phyloP scores from a whole-genome alignment of 768 basidiomycete species.

The Russula virescens region DNA sequence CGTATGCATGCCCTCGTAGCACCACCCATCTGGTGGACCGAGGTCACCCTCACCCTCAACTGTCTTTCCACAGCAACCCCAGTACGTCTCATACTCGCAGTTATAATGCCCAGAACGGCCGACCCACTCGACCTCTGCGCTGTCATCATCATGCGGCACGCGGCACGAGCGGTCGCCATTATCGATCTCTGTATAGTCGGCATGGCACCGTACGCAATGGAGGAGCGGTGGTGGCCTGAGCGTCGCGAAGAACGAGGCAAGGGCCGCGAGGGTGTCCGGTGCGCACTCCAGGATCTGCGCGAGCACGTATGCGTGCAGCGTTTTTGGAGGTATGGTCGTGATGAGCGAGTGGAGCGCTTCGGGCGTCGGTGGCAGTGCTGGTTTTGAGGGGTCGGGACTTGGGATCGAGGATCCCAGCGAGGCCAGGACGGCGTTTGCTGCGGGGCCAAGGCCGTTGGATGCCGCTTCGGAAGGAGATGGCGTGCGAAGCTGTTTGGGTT shows the following conservation, averaged over 20 bases:
- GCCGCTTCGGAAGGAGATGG: constrained; percentile 45
- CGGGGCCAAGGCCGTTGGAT: constrained; percentile 18
- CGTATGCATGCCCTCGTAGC: constrained; percentile 78
- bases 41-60: constrained; percentile 74
- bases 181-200: constrained; percentile 61
- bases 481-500: constrained; percentile 41
- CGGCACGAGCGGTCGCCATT: constrained; percentile 67
- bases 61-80: constrained; percentile 67
- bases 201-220: constrained; percentile 75
- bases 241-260: constrained; percentile 54
- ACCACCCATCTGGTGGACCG: constrained; percentile 84
- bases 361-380: constrained; percentile 23
- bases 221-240: constrained; percentile 62
- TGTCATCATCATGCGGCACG: constrained; percentile 76
- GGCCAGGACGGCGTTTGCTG: constrained; percentile 8
- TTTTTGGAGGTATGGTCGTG: constrained; percentile 58
- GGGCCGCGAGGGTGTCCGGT: constrained; percentile 38
- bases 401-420: constrained; percentile 12
- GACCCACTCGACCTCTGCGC: constrained; percentile 63
- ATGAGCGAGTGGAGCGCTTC: constrained; percentile 47
- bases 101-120: constrained; percentile 30
- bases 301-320: constrained; percentile 56
- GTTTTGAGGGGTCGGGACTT: constrained; percentile 28
- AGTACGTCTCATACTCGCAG: constrained; percentile 48
- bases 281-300: constrained; percentile 40